These are phyloP conservation scores for Lactarius tabidus DNA, from an alignment of 768 basidiomycete genomes.

Conservation along the genomic window DNA sequence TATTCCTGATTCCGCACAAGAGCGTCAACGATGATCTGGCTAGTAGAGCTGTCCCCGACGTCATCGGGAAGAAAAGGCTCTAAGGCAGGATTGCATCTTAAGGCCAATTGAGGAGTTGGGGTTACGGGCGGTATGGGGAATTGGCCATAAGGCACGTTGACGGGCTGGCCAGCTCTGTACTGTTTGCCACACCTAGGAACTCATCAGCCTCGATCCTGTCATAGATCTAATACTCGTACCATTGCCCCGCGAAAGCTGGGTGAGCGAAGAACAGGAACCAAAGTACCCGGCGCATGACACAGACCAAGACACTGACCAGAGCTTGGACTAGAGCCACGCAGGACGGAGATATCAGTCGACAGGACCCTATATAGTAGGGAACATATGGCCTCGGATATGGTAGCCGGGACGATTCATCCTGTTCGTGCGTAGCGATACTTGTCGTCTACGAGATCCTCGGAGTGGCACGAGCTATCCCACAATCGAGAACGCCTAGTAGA, in stretches of 20 bases:
- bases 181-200: no score
- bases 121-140: conserved; percentile 39
- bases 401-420: background rate
- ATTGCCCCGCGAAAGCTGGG: background rate
- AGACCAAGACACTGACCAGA: background rate
- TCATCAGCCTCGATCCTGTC: background rate
- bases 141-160: conserved; percentile 40
- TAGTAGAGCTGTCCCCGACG: conserved; percentile 13
- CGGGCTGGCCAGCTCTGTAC: no score
- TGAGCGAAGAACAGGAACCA: background rate
- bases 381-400: background rate
- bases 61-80: conserved; percentile 48
- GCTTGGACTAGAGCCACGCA: background rate
- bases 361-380: background rate
- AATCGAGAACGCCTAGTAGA: background rate
- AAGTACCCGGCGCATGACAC: background rate
- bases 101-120: conserved; percentile 39
- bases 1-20: conserved; percentile 37
- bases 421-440: background rate
- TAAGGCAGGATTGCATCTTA: conserved; percentile 45
- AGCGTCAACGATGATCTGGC: conserved; percentile 38
- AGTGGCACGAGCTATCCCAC: background rate
- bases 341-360: background rate
- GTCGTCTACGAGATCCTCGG: background rate
- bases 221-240: background rate